A percentile compares a stretch with the other conserved stretches of the same genome.
phyloP scores from a whole-genome alignment of 2,329 filamentous ascomycete genomes.

The Colletotrichum navitas region DNA sequence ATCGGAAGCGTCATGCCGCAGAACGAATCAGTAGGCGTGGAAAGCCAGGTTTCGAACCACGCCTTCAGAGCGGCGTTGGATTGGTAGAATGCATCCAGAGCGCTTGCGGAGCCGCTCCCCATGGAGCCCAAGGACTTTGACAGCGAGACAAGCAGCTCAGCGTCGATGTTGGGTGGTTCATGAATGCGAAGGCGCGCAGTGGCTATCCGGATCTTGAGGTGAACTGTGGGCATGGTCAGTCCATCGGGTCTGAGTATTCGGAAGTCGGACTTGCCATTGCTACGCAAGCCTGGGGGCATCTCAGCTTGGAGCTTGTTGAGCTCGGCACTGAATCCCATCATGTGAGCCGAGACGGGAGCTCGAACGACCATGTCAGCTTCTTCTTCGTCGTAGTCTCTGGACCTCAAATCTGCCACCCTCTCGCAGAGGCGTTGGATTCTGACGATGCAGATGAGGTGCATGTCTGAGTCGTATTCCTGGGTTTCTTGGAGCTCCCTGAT shows the following conservation, averaged over 20 bases:
- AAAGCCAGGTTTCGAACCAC: conserved; percentile 64
- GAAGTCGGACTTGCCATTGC: conserved; percentile 52
- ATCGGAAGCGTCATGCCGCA: conserved; percentile 60
- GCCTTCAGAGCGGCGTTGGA: conserved; percentile 60
- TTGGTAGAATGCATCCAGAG: conserved; percentile 64
- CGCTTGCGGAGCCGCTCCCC: conserved; percentile 54
- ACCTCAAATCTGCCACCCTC: conserved; percentile 59
- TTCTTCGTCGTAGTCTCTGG: conserved; percentile 50
- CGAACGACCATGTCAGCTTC: conserved; percentile 53
- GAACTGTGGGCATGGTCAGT: conserved; percentile 47
- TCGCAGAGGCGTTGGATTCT: conserved; percentile 64
- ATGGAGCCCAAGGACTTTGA: conserved; percentile 58
- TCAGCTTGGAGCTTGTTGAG: conserved; percentile 56
- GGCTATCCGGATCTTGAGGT: conserved; percentile 56
- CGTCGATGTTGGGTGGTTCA: conserved; percentile 61
- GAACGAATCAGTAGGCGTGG: conserved; percentile 57
- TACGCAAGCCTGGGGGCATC: conserved; percentile 52
- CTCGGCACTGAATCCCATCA: conserved; percentile 60
- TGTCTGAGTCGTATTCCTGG: conserved; percentile 61
- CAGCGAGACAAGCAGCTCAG: conserved; percentile 55
- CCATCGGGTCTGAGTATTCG: not conserved
- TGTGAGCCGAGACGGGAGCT: conserved; percentile 59
- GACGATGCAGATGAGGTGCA: conserved; percentile 60
- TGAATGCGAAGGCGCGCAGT: conserved; percentile 59
- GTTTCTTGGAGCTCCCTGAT: conserved; percentile 58